A percentile compares a stretch with the other conserved stretches of the same genome.
phyloP scores from a whole-genome alignment of 192 early-diverging fungal genomes.

The Coemansia sp. region DNA sequence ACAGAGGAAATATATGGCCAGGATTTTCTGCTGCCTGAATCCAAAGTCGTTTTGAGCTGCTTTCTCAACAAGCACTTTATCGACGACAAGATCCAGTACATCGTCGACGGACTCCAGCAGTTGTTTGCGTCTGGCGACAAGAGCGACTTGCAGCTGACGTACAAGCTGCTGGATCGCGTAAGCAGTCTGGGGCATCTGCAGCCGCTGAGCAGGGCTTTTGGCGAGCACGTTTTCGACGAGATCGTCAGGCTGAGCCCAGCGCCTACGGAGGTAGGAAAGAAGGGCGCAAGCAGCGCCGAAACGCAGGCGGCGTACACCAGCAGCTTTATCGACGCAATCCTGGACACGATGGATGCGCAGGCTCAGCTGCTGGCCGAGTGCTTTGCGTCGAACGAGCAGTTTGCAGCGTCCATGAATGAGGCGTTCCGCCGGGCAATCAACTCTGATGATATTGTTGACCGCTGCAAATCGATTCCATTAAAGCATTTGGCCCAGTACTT shows the following conservation, averaged over 20 bases:
- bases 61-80: neutral
- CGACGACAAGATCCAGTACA: neutral
- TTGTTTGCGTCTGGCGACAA: neutral
- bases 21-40: neutral
- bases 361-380: constrained; percentile 3
- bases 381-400: neutral
- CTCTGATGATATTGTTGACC: neutral
- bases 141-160: neutral
- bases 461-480: constrained; percentile 4
- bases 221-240: neutral
- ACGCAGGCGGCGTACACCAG: neutral
- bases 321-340: constrained; percentile 4
- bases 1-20: neutral
- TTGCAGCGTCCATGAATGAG: neutral
- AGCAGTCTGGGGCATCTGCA: neutral
- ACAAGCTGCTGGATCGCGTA: neutral
- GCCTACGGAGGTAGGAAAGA: neutral
- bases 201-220: neutral
- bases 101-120: neutral
- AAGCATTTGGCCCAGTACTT: constrained; percentile 5
- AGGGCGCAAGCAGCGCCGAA: neutral
- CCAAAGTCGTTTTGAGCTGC: neutral
- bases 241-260: constrained; percentile 3
- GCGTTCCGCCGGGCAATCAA: constrained; percentile 3
- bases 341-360: neutral